Evolutionary conservation across 768 basidiomycete genomes (phyloP).

Genomic region (Lactarius akahatsu): DNA sequence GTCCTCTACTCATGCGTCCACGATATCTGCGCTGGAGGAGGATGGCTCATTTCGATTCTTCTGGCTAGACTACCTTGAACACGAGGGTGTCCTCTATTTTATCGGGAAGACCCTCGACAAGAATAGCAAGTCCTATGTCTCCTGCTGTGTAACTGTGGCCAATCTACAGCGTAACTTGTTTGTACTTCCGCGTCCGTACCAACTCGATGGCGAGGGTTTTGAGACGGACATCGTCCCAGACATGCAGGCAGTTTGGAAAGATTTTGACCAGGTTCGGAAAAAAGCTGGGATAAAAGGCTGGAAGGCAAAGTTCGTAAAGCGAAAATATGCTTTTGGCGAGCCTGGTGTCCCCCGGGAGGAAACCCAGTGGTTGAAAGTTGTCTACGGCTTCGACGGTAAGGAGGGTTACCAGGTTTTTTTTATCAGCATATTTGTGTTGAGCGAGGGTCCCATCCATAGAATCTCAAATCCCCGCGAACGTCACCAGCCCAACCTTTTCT

Average conservation of each 20-base stretch:
- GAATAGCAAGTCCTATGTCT: conserved; percentile 64
- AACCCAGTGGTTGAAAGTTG: conserved; percentile 87
- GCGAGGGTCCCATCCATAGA: conserved; percentile 42
- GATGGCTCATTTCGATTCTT: conserved; percentile 89
- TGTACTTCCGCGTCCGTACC: conserved; percentile 73
- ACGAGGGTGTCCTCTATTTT: conserved; percentile 80
- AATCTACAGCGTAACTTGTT: conserved; percentile 89
- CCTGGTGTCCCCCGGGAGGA: conserved; percentile 77
- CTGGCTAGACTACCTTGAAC: conserved; percentile 95
- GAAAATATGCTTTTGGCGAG: conserved; percentile 92
- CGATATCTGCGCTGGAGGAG: conserved; percentile 65
- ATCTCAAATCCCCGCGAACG: conserved; percentile 67
- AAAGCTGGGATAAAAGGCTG: conserved; percentile 68
- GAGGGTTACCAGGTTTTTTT: not conserved
- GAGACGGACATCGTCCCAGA: conserved; percentile 78
- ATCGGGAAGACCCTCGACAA: conserved; percentile 90
- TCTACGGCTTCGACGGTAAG: conserved; percentile 83
- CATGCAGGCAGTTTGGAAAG: conserved; percentile 69
- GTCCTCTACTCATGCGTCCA: conserved; percentile 39
- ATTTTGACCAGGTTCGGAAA: conserved; percentile 78
- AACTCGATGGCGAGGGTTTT: conserved; percentile 54
- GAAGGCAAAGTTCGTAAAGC: conserved; percentile 80
- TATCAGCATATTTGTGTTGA: not conserved
- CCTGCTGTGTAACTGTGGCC: conserved; percentile 83
- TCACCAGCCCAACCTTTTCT: conserved; percentile 80